Base-by-base conservation (phyloP, 2,329 filamentous ascomycete species). In the Aspergillus sp. region DNA sequence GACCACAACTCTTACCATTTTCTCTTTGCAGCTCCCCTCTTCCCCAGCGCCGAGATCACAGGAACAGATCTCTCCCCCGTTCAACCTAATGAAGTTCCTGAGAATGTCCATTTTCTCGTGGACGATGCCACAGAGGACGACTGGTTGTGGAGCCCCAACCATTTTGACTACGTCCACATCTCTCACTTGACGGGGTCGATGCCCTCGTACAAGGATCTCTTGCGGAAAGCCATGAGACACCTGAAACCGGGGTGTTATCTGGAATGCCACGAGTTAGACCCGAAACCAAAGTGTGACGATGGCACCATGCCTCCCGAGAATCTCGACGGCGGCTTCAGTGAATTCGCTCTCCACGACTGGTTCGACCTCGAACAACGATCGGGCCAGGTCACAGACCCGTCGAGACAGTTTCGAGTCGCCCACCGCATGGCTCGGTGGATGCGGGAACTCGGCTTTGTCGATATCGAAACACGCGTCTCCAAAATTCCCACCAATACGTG, bases 91-190 rank as follows among this genome's bases (percentile, higher is more conserved):
- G 71, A 77, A 38, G 82, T 88, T 1, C 85, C 86, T 0, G 76
- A 78, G 12, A 90, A 90, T 49, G 83, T 89, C 10, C 78, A 81
- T 49, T 90, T 90, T 52, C 81, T 81, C 47, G 76, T 90, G 37
- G 85, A 89, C 57, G 85, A 90, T 55, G 74, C 74, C 58, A 73
- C 76, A 4, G 79, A 82, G 56, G 69, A 73, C 1, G 76, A 85
- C 43, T 82, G 80, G 79, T 67, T 77, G 66, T 58, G 79, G 66
- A 66, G 72, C 5, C 54, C 66, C 0, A 53, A 71, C 43, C 56
- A 72, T 50, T 73, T 83, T 53, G 80, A 84, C 61, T 76, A 77
- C 46, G 73, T 85, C 45, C 81, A 83, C 61, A 73, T 77, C 2
- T 73, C 77, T 36, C 68, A 79, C 53, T 71, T 86, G 64, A 68